Base-by-base conservation (phyloP, 257 asterid genomes). In the Cordia subcordata region DNA sequence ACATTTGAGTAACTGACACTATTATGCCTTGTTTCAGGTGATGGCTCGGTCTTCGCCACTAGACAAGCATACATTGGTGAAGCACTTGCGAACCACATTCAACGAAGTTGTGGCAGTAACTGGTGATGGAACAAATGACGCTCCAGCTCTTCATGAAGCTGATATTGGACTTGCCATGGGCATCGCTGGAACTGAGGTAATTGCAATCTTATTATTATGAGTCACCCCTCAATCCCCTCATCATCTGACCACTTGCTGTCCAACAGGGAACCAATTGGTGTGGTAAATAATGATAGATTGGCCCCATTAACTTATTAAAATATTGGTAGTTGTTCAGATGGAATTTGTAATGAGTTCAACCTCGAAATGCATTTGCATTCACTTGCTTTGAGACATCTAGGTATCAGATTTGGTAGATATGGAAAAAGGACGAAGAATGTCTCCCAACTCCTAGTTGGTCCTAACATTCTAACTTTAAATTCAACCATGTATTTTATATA, bases 101-200 rank as follows among this genome's bases (percentile, higher is more conserved):
- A 79, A 83, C 52, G 98, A 90, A 71, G 98, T 90, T 32, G 98
- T 90, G 63, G 98, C 98, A 33, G 98, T 92, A 33, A 88, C 98
- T 51, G 98, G 98, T 33, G 98, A 92, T 70, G 98, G 96, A 39
- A 92, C 98, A 10, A 92, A 92, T 57, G 98, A 92, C 75, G 96
- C 98, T 52, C 98, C 98, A 60, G 98, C 98, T 12, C 96, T 90
- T 70, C 98, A 87, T 63, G 98, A 90, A 79, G 98, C 98, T 23
- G 98, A 90, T 72, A 90, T 87, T 58, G 96, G 98, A 69, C 94
- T 90, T 39, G 98, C 98, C 22, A 90, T 90, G 98, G 98, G 98
- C 70, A 92, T 92, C 64, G 85, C 98, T 15, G 96, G 98, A 71
- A 92, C 98, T 12, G 98, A 91, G 94, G 98, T 91, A 27, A 27